phyloP scores from a whole-genome alignment of 2,329 filamentous ascomycete species.

The Gyromitra esculenta region DNA sequence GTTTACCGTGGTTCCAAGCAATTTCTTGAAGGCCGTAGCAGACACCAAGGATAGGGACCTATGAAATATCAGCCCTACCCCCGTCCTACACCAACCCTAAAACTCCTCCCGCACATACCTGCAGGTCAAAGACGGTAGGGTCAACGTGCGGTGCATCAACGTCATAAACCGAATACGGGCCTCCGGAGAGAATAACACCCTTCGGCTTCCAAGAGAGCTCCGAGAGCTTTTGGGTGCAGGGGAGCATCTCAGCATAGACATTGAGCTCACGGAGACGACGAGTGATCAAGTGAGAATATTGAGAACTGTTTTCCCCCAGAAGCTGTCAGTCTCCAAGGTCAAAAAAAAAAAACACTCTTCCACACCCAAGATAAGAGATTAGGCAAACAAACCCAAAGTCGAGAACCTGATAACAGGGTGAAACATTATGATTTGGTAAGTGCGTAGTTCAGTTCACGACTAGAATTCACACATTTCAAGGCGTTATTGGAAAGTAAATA shows the following conservation, averaged over 20 bases:
- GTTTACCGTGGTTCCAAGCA: slow-evolving; percentile 72
- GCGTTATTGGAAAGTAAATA: slow-evolving; percentile 47
- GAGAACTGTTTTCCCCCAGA: slow-evolving; percentile 62
- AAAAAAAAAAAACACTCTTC: background rate
- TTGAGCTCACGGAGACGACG: slow-evolving; percentile 79
- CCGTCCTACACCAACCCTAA: background rate
- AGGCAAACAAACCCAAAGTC: slow-evolving; percentile 57
- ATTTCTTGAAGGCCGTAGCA: slow-evolving; percentile 77
- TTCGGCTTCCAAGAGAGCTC: slow-evolving; percentile 82
- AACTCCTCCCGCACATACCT: slow-evolving; percentile 61
- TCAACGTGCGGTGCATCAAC: slow-evolving; percentile 80
- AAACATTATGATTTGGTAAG: slow-evolving; percentile 36
- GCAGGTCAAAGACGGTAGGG: slow-evolving; percentile 79
- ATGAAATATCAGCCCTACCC: background rate
- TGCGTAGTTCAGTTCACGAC: slow-evolving; percentile 13
- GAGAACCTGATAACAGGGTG: slow-evolving; percentile 54
- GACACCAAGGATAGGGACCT: slow-evolving; percentile 67
- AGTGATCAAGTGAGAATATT: slow-evolving; percentile 79
- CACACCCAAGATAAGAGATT: background rate
- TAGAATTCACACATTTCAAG: background rate
- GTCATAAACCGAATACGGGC: slow-evolving; percentile 83
- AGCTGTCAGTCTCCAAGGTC: slow-evolving; percentile 1
- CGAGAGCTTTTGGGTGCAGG: slow-evolving; percentile 81
- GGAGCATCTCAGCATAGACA: slow-evolving; percentile 87
- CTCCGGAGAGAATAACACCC: slow-evolving; percentile 81